phyloP scores from a whole-genome alignment of 2,329 filamentous ascomycete species.

The Sodiomyces alkalinus region DNA sequence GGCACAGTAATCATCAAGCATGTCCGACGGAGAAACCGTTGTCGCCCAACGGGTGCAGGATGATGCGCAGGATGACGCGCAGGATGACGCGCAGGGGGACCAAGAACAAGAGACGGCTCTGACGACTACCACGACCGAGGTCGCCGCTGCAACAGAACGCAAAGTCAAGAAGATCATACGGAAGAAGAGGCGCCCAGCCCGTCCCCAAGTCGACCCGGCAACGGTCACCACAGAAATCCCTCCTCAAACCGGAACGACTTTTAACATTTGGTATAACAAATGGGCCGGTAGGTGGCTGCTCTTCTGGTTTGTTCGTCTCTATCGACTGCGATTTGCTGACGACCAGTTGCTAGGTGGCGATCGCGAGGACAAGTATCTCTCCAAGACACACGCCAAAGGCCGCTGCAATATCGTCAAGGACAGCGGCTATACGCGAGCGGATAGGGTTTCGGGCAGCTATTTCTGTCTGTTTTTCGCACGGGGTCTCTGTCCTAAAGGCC shows the following conservation, averaged over 20 bases:
- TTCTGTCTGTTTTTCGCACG: conserved; percentile 80
- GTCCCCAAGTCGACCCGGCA: conserved; percentile 77
- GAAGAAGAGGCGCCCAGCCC: conserved; percentile 77
- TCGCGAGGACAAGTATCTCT: conserved; percentile 78
- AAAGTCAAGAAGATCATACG: conserved; percentile 87
- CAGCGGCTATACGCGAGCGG: conserved; percentile 63
- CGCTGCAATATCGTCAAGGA: conserved; percentile 77
- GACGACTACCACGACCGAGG: conserved; percentile 24
- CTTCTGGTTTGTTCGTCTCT: too few relatives aligned
- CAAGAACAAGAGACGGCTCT: conserved; percentile 16
- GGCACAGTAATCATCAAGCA: too few relatives aligned
- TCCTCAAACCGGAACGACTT: conserved; percentile 85
- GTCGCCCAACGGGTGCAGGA: conserved; percentile 3
- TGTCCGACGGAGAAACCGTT: conserved; percentile 5
- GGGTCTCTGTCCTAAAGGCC: conserved; percentile 59
- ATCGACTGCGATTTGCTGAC: too few relatives aligned
- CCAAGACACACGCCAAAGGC: conserved; percentile 65
- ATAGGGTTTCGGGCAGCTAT: conserved; percentile 63
- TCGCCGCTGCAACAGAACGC: conserved; percentile 30
- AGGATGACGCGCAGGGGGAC: conserved; percentile 12
- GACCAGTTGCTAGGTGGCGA: conserved; percentile 63
- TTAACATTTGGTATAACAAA: conserved; percentile 99
- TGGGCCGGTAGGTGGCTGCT: too few relatives aligned
- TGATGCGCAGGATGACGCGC: conserved; percentile 11
- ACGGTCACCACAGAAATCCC: conserved; percentile 73